Conservation (phyloP, 83 land plant genomes). For the Isoetes engelmannii region DNA sequence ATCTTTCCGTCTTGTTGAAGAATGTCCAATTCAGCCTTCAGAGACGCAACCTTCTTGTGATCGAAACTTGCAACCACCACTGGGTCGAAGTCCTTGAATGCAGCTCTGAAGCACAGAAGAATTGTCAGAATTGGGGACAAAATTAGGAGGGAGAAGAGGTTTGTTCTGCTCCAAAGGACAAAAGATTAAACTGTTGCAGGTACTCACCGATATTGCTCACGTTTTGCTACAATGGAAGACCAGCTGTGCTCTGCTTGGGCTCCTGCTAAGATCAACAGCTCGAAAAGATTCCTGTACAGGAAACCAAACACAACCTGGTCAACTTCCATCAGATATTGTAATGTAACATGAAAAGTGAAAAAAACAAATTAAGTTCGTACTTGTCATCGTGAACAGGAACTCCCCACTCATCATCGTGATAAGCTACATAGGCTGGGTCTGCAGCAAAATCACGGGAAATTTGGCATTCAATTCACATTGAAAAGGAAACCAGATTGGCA, state of each 20-base stretch:
- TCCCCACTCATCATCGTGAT: conserved; percentile 23
- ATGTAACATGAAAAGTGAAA: neutral
- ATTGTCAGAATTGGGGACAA: neutral
- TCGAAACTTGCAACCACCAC: conserved; percentile 5
- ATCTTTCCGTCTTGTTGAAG: conserved; percentile 10
- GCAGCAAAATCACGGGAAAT: neutral
- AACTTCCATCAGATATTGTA: no score
- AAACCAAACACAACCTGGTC: no score
- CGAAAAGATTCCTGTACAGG: conserved; percentile 16
- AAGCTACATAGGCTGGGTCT: conserved; percentile 21
- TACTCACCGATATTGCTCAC: conserved; percentile 12
- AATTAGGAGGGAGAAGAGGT: neutral
- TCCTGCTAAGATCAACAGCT: conserved; percentile 17
- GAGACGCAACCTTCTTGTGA: neutral
- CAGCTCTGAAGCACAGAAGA: neutral
- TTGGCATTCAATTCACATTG: no score
- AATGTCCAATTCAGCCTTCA: neutral
- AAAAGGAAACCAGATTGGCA: no score
- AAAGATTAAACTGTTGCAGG: neutral
- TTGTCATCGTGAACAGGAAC: conserved; percentile 25
- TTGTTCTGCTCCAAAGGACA: neutral
- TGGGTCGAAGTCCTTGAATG: conserved; percentile 17
- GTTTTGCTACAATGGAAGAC: conserved; percentile 16
- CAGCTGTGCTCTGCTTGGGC: conserved; percentile 21
- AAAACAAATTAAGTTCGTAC: conserved; percentile 4